Base-by-base conservation (phyloP, 352 stramenopile species). In the Phytophthora fragariae region DNA sequence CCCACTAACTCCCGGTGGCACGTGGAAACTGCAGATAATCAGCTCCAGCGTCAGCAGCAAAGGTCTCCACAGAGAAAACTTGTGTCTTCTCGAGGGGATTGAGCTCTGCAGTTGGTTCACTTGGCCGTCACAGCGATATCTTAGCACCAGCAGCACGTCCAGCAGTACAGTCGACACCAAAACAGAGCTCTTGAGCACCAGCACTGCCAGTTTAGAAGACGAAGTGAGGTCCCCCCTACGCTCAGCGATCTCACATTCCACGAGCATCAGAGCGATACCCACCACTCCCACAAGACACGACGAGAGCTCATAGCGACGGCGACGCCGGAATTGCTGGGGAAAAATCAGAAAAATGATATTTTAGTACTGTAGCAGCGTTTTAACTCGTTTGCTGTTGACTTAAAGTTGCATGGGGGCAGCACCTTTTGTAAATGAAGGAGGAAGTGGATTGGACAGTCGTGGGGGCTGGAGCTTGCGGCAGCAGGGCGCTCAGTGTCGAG, bases 201-300 rank as follows among this genome's bases (percentile, higher is more conserved):
- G 21, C 0, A 89, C 54, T 0, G 46, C 21, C 3, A 57, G 8
- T 17, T 57, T n/a, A 3, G 70, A 67, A 0, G 44, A 5, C 14
- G 10, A 11, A 15, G 11, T 7, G 37, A 44, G 37, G 14, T 44
- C 37, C 10, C 5, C 11, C 3, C 37, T 14, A 5, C 62, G 49
- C 7, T 12, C 7, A 58, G 33, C 5, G 39, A 50, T 19, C 71
- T 35, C 5, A 33, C 62, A 2, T 53, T 72, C 9, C 55, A 65
- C 66, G 80, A 94, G 80, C 87, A 94, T 94, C 31, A 94, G 49
- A 17, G 85, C 39, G 10, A 94, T 68, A 9, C 87, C 87, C 1
- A 83, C 17, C 0, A 91, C 68, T 15, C 67, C 86, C 1, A 89
- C 35, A 11, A 71, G 66, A 21, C 84, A 92, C 0, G 82, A 77